Base-by-base conservation (phyloP, 73 alveolate species). In the Blepharisma japonicum region DNA sequence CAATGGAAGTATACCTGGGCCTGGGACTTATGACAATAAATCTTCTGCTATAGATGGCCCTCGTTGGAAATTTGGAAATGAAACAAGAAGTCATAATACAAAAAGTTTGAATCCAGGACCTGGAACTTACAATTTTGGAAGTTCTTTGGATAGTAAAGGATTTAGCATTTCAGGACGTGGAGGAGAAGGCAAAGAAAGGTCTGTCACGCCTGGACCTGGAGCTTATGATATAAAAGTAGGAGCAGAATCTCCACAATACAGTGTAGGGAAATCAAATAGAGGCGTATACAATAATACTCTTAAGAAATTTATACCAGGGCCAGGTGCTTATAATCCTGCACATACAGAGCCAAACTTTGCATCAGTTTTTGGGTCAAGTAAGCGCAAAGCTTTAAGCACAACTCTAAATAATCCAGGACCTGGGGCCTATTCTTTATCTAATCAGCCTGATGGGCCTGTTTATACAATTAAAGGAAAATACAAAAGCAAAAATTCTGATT, bases 181-280 rank as follows among this genome's bases (percentile, higher is more conserved):
- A 32, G 21, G 3, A 51, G 21, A 14, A 14, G 4, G n/a, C 4
- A 51, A 18, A 51, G 66, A 11, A 18, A 11, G 66, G 21, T 18
- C n/a, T 1, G 66, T 18, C n/a, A 51, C 66, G 14, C 74, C 74
- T 20, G 74, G 74, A 25, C 74, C 74, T 20, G 74, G 74, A 61
- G 67, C 67, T 53, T 53, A 53, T 53, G 67, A 53, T 53, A 14
- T 20, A 14, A 14, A 11, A 14, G 27, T 20, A 14, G 67, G 67
- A 53, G 23, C 27, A 14, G 23, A 11, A 53, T 11, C 27, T 11
- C 67, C 67, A 53, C n/a, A 20, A 4, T 53, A 20, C 3, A 53
- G 23, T 14, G 67, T 53, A 53, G 67, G 67, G 4, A 53, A 11
- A 20, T 20, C n/a, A 53, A 20, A 53, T 53, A 14, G 23, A 32